Evolutionary conservation across 257 asterid genomes (phyloP).

Genomic region (Jaltomata sinuosa): DNA sequence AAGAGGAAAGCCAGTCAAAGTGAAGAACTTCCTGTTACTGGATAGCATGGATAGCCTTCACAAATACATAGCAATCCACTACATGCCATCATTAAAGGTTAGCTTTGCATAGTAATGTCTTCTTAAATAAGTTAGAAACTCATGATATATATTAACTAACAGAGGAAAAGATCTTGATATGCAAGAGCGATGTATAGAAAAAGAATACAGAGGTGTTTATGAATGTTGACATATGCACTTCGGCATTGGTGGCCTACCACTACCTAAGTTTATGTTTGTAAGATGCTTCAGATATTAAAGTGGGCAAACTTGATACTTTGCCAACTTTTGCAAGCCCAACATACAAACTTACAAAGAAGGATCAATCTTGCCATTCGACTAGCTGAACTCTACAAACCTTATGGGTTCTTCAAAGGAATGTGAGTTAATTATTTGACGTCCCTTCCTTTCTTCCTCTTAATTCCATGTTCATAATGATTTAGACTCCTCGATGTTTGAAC

Average conservation of each 20-base stretch:
- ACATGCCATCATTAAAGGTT: constrained; percentile 15
- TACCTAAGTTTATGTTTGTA: not conserved
- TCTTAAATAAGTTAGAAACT: not conserved
- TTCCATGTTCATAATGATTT: not conserved
- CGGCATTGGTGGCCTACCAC: not conserved
- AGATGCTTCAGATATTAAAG: constrained; percentile 3
- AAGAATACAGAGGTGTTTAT: not conserved
- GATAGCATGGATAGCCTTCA: constrained; percentile 6
- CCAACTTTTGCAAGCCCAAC: not conserved
- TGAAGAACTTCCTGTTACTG: not conserved
- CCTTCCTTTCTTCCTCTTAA: not conserved
- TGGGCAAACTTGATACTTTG: constrained; percentile 1
- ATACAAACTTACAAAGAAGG: not conserved
- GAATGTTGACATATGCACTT: not conserved
- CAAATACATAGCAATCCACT: not conserved
- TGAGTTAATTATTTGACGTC: not conserved
- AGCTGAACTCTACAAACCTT: constrained; percentile 9
- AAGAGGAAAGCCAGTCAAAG: constrained; percentile 6
- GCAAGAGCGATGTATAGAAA: not conserved
- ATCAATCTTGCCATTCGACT: not conserved
- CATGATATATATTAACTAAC: not conserved
- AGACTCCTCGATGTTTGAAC: not conserved
- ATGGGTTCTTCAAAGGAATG: constrained; percentile 6
- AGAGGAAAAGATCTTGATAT: not conserved
- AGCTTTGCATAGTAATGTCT: not conserved